Evolutionary conservation across 1,284 basidiomycete species (phyloP).

Genomic region (Gomphus bonarii): DNA sequence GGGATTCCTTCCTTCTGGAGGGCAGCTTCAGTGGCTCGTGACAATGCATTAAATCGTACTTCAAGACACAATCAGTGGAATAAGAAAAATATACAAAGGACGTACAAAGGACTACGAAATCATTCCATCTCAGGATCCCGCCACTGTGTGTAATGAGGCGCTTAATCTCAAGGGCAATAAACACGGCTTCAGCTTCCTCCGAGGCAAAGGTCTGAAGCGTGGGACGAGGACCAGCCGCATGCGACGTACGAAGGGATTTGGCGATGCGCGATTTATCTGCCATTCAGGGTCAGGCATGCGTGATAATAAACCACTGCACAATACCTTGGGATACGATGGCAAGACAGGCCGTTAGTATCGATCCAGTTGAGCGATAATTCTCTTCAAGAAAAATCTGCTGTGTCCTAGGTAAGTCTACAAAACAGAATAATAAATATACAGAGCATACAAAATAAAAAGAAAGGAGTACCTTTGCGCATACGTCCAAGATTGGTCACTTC

Average conservation of each 20-base stretch:
- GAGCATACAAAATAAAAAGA: neutral
- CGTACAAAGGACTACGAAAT: conserved; percentile 75
- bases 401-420: conserved; percentile 56
- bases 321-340: conserved; percentile 77
- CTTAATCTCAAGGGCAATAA: conserved; percentile 76
- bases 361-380: conserved; percentile 80
- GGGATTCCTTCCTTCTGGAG: conserved; percentile 76
- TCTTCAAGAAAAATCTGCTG: conserved; percentile 72
- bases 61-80: conserved; percentile 1
- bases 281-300: neutral
- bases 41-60: conserved; percentile 83
- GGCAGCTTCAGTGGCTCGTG: conserved; percentile 68
- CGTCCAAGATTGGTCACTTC: conserved; percentile 71
- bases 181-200: conserved; percentile 55
- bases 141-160: conserved; percentile 66
- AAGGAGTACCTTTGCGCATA: conserved; percentile 52
- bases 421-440: conserved; percentile 1
- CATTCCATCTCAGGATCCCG: conserved; percentile 61
- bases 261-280: conserved; percentile 63
- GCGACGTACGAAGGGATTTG: conserved; percentile 69
- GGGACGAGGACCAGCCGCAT: conserved; percentile 54
- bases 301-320: neutral
- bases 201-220: conserved; percentile 35
- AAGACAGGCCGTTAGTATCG: conserved; percentile 67
- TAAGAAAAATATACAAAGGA: conserved; percentile 11